Evolutionary conservation across 306 rosid species (phyloP).

Genomic region (Chamaecrista fasciculata): DNA sequence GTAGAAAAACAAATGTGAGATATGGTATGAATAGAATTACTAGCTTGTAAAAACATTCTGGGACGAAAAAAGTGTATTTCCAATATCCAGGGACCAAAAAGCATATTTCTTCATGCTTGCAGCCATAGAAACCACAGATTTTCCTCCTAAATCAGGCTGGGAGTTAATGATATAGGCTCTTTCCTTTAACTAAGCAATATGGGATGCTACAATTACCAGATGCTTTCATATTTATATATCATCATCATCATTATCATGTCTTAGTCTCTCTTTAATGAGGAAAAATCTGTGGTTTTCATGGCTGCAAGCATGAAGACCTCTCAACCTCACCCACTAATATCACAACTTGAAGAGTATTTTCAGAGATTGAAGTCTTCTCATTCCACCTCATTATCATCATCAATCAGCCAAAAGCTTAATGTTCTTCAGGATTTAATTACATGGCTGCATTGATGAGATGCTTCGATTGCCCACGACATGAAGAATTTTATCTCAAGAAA

Average conservation of each 20-base stretch:
- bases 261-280: background rate
- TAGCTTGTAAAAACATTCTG: too few relatives aligned
- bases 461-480: background rate
- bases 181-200: too few relatives aligned
- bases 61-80: too few relatives aligned
- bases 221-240: too few relatives aligned
- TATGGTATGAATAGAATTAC: too few relatives aligned
- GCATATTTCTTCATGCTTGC: too few relatives aligned
- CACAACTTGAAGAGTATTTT: constrained; percentile 29
- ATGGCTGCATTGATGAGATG: constrained; percentile 18
- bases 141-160: too few relatives aligned
- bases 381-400: constrained; percentile 19
- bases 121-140: too few relatives aligned
- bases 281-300: background rate
- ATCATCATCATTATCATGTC: background rate
- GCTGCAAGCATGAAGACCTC: constrained; percentile 20
- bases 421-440: constrained; percentile 18
- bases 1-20: too few relatives aligned
- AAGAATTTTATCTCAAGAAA: background rate
- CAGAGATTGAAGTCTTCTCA: constrained; percentile 27
- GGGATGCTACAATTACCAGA: too few relatives aligned
- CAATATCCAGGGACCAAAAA: too few relatives aligned
- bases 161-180: too few relatives aligned
- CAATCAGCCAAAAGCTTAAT: constrained; percentile 20
- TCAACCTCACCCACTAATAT: constrained; percentile 23